Evolutionary conservation across 2,329 filamentous ascomycete genomes (phyloP).

Genomic region (Fusarium sp.): DNA sequence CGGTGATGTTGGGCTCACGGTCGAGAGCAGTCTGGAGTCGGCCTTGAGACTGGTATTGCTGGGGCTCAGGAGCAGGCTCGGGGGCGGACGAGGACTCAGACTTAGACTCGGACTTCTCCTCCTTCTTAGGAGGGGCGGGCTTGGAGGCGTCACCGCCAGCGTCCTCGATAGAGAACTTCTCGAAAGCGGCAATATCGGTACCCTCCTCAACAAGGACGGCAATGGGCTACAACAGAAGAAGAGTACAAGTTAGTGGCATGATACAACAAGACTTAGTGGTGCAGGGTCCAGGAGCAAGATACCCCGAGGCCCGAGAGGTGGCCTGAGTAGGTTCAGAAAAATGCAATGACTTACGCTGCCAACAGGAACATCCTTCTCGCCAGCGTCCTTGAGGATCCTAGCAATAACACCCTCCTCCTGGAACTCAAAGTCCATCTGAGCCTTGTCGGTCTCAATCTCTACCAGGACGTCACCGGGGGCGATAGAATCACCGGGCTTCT

Average conservation of each 20-base stretch:
- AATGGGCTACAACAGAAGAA: constrained; percentile 75
- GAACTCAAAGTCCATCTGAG: constrained; percentile 99
- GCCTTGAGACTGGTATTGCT: constrained; percentile 79
- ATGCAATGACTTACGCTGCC: constrained; percentile 79
- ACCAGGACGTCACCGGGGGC: constrained; percentile 93
- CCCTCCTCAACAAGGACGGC: constrained; percentile 94
- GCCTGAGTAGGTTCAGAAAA: constrained; percentile 24
- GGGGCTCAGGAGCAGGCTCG: constrained; percentile 62
- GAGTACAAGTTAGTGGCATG: constrained; percentile 24
- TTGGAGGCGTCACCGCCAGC: constrained; percentile 80
- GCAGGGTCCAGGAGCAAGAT: constrained; percentile 25
- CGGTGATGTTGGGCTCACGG: constrained; percentile 78
- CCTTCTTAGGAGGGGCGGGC: constrained; percentile 71
- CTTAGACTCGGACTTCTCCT: constrained; percentile 72
- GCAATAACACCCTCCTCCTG: constrained; percentile 97
- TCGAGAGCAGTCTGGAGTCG: constrained; percentile 86
- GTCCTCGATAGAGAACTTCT: constrained; percentile 87
- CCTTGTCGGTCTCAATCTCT: constrained; percentile 99
- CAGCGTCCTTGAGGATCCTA: constrained; percentile 91
- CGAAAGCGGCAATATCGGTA: constrained; percentile 86
- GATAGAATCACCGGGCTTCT: constrained; percentile 90
- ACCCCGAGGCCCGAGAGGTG: constrained; percentile 29
- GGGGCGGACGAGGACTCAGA: constrained; percentile 62
- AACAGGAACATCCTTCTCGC: constrained; percentile 92
- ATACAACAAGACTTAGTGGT: constrained; percentile 4